Conservation (phyloP, 2,329 filamentous ascomycete genomes). For the Fusarium sp. region DNA sequence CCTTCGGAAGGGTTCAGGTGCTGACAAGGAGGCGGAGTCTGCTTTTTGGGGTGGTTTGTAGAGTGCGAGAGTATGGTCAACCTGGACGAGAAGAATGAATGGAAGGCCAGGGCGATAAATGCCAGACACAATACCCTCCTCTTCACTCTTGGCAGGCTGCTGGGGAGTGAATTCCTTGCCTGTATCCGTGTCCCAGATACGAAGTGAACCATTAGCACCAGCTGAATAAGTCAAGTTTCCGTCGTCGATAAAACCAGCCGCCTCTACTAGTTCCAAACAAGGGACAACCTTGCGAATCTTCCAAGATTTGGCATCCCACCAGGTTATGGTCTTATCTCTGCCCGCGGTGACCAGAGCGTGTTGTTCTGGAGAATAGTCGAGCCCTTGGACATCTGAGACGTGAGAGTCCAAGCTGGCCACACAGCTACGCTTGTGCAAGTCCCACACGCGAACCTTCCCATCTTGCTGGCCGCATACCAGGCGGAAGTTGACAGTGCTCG, state of each 20-base stretch:
- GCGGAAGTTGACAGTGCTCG: constrained; percentile 71
- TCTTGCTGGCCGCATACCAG: constrained; percentile 94
- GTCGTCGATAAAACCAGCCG: constrained; percentile 79
- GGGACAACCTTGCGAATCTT: constrained; percentile 83
- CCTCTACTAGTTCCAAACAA: constrained; percentile 86
- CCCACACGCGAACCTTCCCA: constrained; percentile 91
- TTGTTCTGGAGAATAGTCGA: constrained; percentile 82
- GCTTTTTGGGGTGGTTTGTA: constrained; percentile 64
- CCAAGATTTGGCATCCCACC: constrained; percentile 92
- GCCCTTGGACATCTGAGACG: constrained; percentile 89
- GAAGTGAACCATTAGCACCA: constrained; percentile 83
- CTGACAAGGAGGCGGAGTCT: constrained; percentile 49
- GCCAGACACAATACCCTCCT: constrained; percentile 76
- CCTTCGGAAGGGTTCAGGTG: constrained; percentile 70
- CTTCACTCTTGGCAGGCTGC: constrained; percentile 70
- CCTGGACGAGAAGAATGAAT: constrained; percentile 84
- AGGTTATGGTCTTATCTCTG: constrained; percentile 91
- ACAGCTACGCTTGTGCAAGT: constrained; percentile 84
- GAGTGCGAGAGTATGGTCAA: constrained; percentile 87
- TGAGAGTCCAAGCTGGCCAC: constrained; percentile 87
- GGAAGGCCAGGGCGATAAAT: constrained; percentile 73
- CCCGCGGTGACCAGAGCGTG: constrained; percentile 84
- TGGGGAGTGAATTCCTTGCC: constrained; percentile 84
- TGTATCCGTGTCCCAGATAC: constrained; percentile 83
- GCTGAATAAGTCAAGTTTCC: constrained; percentile 83